Evolutionary conservation across 805 yeast species (phyloP).

Genomic region (Maudiozyma bulderi): DNA sequence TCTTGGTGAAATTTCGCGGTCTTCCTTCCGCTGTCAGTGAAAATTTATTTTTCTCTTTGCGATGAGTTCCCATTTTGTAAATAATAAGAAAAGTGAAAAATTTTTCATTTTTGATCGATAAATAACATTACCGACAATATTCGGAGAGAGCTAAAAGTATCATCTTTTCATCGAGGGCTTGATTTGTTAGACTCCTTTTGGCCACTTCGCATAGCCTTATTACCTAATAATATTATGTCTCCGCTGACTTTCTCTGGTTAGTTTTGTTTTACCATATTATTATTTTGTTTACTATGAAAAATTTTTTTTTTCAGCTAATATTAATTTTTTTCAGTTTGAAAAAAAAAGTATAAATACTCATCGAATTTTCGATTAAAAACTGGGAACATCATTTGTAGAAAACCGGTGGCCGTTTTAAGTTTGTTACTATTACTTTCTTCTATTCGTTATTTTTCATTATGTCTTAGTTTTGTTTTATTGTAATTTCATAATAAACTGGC

Average conservation of each 20-base stretch:
- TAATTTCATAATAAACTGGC: neutral
- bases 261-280: neutral
- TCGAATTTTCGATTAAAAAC: conserved; percentile 1
- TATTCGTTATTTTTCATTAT: neutral
- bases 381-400: neutral
- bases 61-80: too few relatives aligned
- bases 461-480: neutral
- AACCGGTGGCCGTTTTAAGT: neutral
- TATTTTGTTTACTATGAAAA: neutral
- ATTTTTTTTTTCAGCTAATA: neutral
- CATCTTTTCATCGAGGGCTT: neutral
- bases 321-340: neutral
- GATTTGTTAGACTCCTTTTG: neutral
- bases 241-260: neutral
- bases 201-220: neutral
- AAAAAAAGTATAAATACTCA: conserved; percentile 4
- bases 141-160: neutral
- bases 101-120: neutral
- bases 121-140: neutral
- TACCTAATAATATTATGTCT: neutral
- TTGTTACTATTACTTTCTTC: neutral
- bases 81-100: neutral
- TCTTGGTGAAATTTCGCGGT: too few relatives aligned
- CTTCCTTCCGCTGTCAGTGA: too few relatives aligned
- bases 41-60: too few relatives aligned